phyloP scores from a whole-genome alignment of 2,329 filamentous ascomycete genomes.

The Xylariaceae sp. region DNA sequence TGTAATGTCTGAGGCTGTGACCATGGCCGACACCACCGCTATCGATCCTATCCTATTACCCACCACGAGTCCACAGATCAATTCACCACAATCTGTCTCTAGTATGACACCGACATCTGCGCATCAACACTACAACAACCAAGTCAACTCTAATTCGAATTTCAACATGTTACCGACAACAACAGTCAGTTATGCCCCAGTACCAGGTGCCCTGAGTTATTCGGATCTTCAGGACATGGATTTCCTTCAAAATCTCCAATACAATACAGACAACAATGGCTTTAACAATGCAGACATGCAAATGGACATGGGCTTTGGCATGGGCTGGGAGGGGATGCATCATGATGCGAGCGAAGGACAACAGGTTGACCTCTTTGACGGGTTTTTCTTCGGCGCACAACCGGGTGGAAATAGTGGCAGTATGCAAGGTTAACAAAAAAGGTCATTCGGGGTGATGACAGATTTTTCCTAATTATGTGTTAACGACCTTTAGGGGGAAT shows the following conservation, averaged over 20 bases:
- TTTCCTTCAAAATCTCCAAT: conserved; percentile 46
- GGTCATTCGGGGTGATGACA: neutral
- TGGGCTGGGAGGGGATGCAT: conserved; percentile 58
- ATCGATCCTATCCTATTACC: conserved; percentile 43
- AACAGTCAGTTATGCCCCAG: conserved; percentile 30
- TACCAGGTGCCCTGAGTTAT: conserved; percentile 33
- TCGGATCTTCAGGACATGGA: conserved; percentile 50
- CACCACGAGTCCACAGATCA: conserved; percentile 38
- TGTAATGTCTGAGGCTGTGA: conserved; percentile 35
- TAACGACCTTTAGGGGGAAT: too few species aligned
- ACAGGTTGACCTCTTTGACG: conserved; percentile 64
- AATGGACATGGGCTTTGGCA: conserved; percentile 61
- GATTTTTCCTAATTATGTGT: too few species aligned
- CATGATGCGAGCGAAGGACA: conserved; percentile 58
- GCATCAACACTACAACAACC: conserved; percentile 22
- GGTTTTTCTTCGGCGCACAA: conserved; percentile 64
- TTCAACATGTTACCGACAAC: conserved; percentile 27
- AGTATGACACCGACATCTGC: conserved; percentile 34
- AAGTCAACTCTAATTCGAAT: conserved; percentile 21
- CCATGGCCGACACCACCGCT: conserved; percentile 33
- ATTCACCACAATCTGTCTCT: conserved; percentile 33
- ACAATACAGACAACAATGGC: conserved; percentile 24
- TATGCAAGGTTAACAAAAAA: conserved; percentile 2
- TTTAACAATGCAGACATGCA: conserved; percentile 40
- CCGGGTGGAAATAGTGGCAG: conserved; percentile 30